Evolutionary conservation across 495 filamentous ascomycete species (phyloP).

Genomic region (Lasiosphaeris hirsuta): DNA sequence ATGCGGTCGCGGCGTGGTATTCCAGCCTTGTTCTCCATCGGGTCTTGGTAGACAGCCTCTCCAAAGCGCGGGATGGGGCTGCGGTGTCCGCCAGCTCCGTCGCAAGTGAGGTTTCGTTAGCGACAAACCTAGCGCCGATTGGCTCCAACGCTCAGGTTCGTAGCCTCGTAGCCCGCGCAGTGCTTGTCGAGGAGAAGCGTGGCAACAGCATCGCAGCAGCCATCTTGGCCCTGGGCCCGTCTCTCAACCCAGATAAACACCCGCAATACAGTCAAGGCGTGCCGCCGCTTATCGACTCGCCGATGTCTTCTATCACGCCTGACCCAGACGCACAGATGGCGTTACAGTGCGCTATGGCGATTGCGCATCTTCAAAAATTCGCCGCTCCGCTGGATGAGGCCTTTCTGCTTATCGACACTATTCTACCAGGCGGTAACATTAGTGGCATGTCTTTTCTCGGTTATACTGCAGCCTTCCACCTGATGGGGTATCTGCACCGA

Average conservation of each 20-base stretch:
- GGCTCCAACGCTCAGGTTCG: conserved; percentile 72
- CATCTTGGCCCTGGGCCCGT: conserved; percentile 48
- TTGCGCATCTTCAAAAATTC: conserved; percentile 59
- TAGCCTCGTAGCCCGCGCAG: conserved; percentile 69
- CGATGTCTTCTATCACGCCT: conserved; percentile 32
- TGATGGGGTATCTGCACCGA: conserved; percentile 58
- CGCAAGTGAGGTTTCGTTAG: conserved; percentile 60
- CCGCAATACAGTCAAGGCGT: conserved; percentile 22
- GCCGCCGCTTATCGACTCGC: conserved; percentile 27
- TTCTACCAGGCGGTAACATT: conserved; percentile 31
- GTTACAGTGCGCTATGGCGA: conserved; percentile 77
- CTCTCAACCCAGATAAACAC: conserved; percentile 43
- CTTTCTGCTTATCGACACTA: conserved; percentile 45
- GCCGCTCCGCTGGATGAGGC: conserved; percentile 39
- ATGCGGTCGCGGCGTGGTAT: conserved; percentile 89
- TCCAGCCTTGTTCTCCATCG: conserved; percentile 72
- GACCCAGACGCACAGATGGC: conserved; percentile 66
- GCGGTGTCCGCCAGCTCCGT: conserved; percentile 33
- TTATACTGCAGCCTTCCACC: conserved; percentile 68
- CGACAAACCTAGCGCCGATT: conserved; percentile 72
- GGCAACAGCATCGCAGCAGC: conserved; percentile 54
- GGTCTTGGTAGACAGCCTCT: conserved; percentile 59
- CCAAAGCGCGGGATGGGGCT: conserved; percentile 36
- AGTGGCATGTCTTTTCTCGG: conserved; percentile 68
- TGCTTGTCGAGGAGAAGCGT: conserved; percentile 53